phyloP scores from a whole-genome alignment of 2,329 filamentous ascomycete genomes.

The Remersonia thermophila region DNA sequence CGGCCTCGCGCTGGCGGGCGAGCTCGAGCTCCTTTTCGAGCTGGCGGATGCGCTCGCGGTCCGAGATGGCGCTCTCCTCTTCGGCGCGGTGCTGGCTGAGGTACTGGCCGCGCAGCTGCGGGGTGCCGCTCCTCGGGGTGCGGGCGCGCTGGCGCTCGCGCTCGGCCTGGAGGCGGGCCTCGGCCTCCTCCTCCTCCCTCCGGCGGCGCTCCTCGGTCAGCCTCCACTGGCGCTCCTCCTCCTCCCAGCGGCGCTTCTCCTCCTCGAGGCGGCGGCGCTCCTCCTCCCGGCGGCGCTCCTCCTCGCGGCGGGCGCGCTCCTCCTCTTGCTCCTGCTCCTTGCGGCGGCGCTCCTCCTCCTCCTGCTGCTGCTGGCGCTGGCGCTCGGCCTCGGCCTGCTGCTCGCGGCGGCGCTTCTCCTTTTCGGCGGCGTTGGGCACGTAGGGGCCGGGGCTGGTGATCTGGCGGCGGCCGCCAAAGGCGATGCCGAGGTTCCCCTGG shows the following conservation, averaged over 20 bases:
- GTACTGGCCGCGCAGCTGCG: conserved; percentile 65
- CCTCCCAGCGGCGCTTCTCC: conserved; percentile 62
- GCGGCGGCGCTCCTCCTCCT: conserved; percentile 35
- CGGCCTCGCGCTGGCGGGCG: conserved; percentile 48
- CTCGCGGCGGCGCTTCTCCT: conserved; percentile 55
- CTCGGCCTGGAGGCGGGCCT: conserved; percentile 55
- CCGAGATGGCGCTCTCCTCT: conserved; percentile 31
- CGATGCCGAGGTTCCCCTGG: conserved; percentile 87
- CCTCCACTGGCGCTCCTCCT: conserved; percentile 67
- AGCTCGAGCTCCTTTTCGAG: conserved; percentile 61
- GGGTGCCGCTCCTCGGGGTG: conserved; percentile 43
- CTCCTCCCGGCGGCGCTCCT: conserved; percentile 61
- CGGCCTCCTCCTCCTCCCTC: conserved; percentile 61
- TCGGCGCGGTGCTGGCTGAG: conserved; percentile 77
- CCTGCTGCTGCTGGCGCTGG: conserved; percentile 35
- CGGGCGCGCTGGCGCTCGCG: conserved; percentile 47
- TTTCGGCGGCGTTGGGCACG: conserved; percentile 73
- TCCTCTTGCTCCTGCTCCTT: conserved; percentile 43
- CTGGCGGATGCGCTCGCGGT: conserved; percentile 53
- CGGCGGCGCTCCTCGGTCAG: conserved; percentile 53
- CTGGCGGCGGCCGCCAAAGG: conserved; percentile 82
- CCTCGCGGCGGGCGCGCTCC: conserved; percentile 45
- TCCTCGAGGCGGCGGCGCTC: conserved; percentile 51
- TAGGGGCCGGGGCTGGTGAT: conserved; percentile 73
- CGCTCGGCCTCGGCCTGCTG: conserved; percentile 48